Conservation (phyloP, 805 yeast species). For the Metschnikowia similis region DNA sequence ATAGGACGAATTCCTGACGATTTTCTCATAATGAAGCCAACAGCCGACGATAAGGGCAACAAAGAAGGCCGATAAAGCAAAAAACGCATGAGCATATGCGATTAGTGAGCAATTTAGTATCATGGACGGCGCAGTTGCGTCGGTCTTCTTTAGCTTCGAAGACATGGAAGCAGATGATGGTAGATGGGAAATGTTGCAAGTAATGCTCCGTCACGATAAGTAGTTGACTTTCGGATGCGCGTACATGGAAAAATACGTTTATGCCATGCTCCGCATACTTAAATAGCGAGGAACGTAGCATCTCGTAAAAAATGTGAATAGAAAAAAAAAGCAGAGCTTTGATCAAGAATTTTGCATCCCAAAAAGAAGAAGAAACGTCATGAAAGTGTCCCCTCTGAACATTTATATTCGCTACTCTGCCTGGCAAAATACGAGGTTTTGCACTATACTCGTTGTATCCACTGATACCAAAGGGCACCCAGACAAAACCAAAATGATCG, state of each 20-base stretch:
- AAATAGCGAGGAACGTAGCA: not conserved
- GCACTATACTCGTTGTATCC: not conserved
- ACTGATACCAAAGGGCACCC: constrained; percentile 1
- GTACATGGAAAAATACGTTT: not conserved
- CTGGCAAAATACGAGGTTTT: not conserved
- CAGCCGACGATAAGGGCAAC: constrained; percentile 74
- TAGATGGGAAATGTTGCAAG: not conserved
- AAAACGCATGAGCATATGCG: constrained; percentile 67
- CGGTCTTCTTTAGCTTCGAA: not conserved
- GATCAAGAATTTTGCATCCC: too few relatives aligned
- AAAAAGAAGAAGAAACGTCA: too few relatives aligned
- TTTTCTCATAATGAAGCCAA: constrained; percentile 77
- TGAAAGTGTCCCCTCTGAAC: too few relatives aligned
- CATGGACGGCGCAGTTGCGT: not conserved
- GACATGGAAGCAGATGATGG: not conserved
- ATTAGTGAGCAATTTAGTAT: constrained; percentile 60
- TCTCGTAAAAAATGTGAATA: not conserved
- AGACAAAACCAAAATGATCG: constrained; percentile 9
- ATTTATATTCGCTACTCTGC: not conserved
- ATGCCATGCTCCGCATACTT: not conserved
- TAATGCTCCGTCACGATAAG: not conserved
- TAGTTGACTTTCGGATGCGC: not conserved
- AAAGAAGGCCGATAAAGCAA: constrained; percentile 70
- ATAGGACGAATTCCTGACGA: constrained; percentile 78
- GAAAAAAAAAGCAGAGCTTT: not conserved